phyloP scores from a whole-genome alignment of 176 grass and related monocot genomes.

The Aegilops speltoides region DNA sequence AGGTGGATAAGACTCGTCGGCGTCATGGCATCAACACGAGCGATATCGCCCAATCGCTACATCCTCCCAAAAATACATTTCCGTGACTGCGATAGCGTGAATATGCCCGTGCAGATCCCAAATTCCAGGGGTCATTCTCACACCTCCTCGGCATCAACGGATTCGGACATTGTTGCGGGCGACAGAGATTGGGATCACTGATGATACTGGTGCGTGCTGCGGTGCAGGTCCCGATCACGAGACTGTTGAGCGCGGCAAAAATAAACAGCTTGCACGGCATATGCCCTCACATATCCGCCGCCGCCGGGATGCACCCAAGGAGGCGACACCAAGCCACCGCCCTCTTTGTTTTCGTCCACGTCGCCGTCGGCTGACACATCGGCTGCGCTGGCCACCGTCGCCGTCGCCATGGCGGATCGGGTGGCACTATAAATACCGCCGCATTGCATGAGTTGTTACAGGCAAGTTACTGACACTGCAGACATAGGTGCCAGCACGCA shows the following conservation, averaged over 20 bases:
- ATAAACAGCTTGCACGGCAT: conserved; percentile 13
- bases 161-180: neutral
- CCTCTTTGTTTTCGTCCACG: neutral
- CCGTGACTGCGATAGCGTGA: neutral
- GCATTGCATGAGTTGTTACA: neutral
- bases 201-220: neutral
- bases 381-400: neutral
- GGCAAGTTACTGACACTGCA: neutral
- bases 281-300: conserved; percentile 44
- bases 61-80: neutral
- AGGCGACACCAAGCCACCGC: neutral
- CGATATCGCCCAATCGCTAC: neutral
- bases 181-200: neutral
- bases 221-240: neutral
- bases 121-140: neutral
- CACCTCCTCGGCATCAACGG: conserved; percentile 28
- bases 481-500: neutral
- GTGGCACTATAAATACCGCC: neutral
- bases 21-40: neutral
- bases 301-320: conserved; percentile 20
- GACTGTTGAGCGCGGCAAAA: neutral
- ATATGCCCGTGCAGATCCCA: conserved; percentile 29
- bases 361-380: neutral
- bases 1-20: neutral
- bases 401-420: neutral